These are phyloP conservation scores for Cucumis cinereus DNA, from an alignment of 306 rosid genomes.

Conservation along the genomic window DNA sequence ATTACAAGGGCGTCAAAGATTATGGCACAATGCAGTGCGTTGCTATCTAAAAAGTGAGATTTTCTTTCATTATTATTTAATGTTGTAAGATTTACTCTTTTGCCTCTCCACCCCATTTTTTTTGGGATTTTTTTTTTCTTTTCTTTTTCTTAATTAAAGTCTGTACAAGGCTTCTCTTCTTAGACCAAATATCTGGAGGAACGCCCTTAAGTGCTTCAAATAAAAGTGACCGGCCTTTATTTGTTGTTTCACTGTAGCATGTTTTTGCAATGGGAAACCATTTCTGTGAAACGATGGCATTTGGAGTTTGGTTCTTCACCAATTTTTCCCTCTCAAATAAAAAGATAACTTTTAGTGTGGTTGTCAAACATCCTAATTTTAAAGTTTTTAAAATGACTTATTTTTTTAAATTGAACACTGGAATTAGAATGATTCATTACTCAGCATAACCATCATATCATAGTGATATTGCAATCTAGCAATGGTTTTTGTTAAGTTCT, in stretches of 20 bases:
- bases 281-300: background rate
- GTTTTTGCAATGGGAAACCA: slow-evolving; percentile 30
- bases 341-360: background rate
- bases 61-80: slow-evolving; percentile 19
- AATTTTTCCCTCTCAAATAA: background rate
- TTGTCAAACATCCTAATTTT: no score
- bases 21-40: slow-evolving; percentile 97
- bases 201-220: slow-evolving; percentile 38
- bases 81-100: slow-evolving; percentile 16
- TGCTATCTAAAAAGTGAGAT: slow-evolving; percentile 62
- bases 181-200: slow-evolving; percentile 30
- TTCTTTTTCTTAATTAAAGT: background rate
- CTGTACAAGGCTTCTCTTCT: slow-evolving; percentile 15
- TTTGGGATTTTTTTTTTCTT: slow-evolving; percentile 9
- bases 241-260: slow-evolving; percentile 18
- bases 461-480: background rate
- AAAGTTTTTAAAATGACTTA: no score
- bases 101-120: background rate
- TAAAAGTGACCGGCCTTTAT: slow-evolving; percentile 18
- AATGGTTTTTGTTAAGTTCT: background rate
- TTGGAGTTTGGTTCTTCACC: background rate
- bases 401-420: no score
- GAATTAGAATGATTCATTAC: background rate
- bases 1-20: slow-evolving; percentile 97
- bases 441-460: background rate